phyloP scores from a whole-genome alignment of 495 filamentous ascomycete species.

The Bacidia rubella region DNA sequence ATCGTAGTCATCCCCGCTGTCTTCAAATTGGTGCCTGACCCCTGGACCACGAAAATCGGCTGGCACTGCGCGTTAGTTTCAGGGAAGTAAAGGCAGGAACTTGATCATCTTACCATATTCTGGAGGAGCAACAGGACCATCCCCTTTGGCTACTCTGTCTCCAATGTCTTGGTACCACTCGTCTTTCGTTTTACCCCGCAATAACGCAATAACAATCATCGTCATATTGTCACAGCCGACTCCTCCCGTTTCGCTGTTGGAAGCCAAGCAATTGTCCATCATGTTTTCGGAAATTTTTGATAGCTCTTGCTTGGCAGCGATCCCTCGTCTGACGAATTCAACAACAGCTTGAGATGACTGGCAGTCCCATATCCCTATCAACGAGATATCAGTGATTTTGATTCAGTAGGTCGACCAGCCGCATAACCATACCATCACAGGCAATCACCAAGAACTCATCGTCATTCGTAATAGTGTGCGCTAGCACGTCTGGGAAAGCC shows the following conservation, averaged over 20 bases:
- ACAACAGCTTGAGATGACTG: constrained; percentile 95
- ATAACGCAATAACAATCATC: constrained; percentile 79
- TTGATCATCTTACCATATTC: constrained; percentile 99
- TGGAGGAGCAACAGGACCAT: constrained; percentile 95
- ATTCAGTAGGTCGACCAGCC: neutral
- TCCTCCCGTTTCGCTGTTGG: constrained; percentile 93
- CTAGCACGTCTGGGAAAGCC: constrained; percentile 82
- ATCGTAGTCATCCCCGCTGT: constrained; percentile 86
- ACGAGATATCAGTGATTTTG: neutral
- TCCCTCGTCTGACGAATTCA: constrained; percentile 90
- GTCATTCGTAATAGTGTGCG: constrained; percentile 80
- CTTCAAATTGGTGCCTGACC: constrained; percentile 79
- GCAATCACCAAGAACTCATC: constrained; percentile 96
- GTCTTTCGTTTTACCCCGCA: constrained; percentile 83
- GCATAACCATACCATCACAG: constrained; percentile 68
- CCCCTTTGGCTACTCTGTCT: constrained; percentile 86
- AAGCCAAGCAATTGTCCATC: constrained; percentile 98
- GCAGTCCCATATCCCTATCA: constrained; percentile 93
- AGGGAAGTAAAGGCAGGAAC: constrained; percentile 19
- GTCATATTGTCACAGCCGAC: constrained; percentile 99
- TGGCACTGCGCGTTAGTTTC: constrained; percentile 34
- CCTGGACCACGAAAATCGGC: constrained; percentile 94
- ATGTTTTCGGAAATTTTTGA: constrained; percentile 96
- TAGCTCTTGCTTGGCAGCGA: constrained; percentile 87
- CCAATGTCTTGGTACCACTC: constrained; percentile 96